Percentiles rank a stretch among this genome's conserved stretches.
Conservation (phyloP, 176 grass and related monocot species). For the Juncus inflexus region DNA sequence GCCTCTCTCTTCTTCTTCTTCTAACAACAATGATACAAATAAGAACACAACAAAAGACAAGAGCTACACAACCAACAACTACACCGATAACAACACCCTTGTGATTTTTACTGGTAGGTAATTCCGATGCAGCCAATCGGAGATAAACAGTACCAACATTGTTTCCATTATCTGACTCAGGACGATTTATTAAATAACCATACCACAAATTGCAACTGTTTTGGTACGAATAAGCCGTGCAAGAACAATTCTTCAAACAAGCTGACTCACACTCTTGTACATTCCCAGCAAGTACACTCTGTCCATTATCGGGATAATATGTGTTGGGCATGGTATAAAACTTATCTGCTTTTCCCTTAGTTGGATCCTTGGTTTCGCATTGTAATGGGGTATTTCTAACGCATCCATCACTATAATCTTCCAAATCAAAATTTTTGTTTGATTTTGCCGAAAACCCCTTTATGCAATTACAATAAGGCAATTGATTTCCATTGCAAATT, state of each 20-base stretch:
- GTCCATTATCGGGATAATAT: constrained; percentile 44
- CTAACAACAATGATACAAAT: constrained; percentile 31
- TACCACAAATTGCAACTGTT: constrained; percentile 60
- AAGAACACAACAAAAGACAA: constrained; percentile 18
- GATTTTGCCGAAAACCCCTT: constrained; percentile 47
- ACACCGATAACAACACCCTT: constrained; percentile 32
- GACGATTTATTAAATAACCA: constrained; percentile 50
- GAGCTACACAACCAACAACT: constrained; percentile 39
- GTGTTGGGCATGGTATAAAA: constrained; percentile 40
- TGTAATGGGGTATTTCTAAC: constrained; percentile 45
- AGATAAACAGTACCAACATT: constrained; percentile 55
- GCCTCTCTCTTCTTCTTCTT: constrained; percentile 34
- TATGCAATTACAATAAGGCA: constrained; percentile 55
- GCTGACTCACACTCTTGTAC: constrained; percentile 40
- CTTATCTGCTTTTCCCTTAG: constrained; percentile 37
- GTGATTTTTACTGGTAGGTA: constrained; percentile 40
- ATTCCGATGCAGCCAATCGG: constrained; percentile 68
- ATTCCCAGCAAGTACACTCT: constrained; percentile 20
- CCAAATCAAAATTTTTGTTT: constrained; percentile 44
- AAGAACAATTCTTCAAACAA: constrained; percentile 63
- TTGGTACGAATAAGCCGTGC: constrained; percentile 59
- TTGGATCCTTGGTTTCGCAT: constrained; percentile 40
- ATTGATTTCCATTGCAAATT: constrained; percentile 35
- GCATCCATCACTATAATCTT: constrained; percentile 52
- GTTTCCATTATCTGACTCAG: constrained; percentile 38